Percentiles rank a stretch among this genome's conserved stretches.
Conservation (phyloP, 2,329 filamentous ascomycete genomes). For the Aspergillus neoniger region DNA sequence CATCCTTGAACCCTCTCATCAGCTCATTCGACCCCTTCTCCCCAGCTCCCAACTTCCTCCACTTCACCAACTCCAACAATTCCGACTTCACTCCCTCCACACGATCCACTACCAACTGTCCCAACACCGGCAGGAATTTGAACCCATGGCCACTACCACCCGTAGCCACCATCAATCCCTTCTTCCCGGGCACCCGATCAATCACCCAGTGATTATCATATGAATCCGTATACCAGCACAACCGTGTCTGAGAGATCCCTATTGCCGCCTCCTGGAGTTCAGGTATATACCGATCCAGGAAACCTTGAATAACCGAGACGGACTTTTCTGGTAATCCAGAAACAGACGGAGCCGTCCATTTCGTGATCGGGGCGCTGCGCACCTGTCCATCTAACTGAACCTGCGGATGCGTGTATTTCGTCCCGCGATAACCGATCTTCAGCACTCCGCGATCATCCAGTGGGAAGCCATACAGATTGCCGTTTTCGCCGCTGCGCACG, state of each 20-base stretch:
- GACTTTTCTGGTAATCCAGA: constrained; percentile 31
- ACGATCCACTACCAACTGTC: constrained; percentile 56
- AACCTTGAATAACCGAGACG: constrained; percentile 30
- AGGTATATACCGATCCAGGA: constrained; percentile 47
- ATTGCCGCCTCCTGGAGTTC: constrained; percentile 44
- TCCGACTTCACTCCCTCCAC: constrained; percentile 41
- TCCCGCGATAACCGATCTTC: constrained; percentile 55
- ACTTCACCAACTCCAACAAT: constrained; percentile 22
- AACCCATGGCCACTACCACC: constrained; percentile 65
- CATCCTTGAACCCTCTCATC: not conserved
- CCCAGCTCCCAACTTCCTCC: constrained; percentile 19
- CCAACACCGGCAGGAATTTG: constrained; percentile 63
- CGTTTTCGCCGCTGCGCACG: constrained; percentile 37
- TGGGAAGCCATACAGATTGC: constrained; percentile 54
- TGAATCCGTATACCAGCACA: constrained; percentile 62
- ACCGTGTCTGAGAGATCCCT: constrained; percentile 46
- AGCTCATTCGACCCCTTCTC: not conserved
- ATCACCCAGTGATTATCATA: constrained; percentile 59
- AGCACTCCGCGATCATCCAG: constrained; percentile 46
- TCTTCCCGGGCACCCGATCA: constrained; percentile 52
- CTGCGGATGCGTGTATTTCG: constrained; percentile 53
- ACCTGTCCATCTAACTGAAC: constrained; percentile 38
- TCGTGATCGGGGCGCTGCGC: constrained; percentile 46
- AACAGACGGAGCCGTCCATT: constrained; percentile 31
- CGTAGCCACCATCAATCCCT: constrained; percentile 60